Base-by-base conservation (phyloP, 345 rosid genomes). In the Camelina neglecta region DNA sequence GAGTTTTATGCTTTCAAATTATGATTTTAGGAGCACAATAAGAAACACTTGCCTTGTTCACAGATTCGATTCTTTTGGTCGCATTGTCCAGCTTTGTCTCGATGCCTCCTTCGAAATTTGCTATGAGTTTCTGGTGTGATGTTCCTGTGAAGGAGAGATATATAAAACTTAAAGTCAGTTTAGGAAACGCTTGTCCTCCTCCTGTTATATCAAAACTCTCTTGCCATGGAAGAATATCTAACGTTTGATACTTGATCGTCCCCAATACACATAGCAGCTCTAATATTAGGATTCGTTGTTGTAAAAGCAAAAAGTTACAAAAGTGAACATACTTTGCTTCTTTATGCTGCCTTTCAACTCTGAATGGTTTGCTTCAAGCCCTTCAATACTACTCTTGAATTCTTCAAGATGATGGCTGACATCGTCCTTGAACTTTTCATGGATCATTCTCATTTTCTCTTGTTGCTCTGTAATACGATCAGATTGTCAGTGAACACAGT, bases 401-500 rank as follows among this genome's bases (percentile, higher is more conserved):
- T 84, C 85, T 81, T 85, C 85, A 54, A 91, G 87, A 81, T 85
- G 89, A 44, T 76, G 85, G 38, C 81, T 71, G 11, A 88, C 70
- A 60, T 88, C 97, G 60, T 84, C 85, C 85, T 78, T 89, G 75
- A 90, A 88, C 67, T 86, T 89, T 55, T 85, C 87, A 49, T 88
- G 85, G 68, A 93, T 87, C 83, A 75, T 51, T 77, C 81, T 86
- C 72, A 95, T 76, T 70, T 84, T 87, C 73, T 92, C 90, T 79
- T 85, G 84, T 85, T 88, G 89, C 79, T 86, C 97, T 94, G 92
- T 9, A 36, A 66, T n/a, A 69, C 29, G 50, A 45, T 57, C 42
- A 60, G 53, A 80, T 60, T 8, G 58, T 58, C 60, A 66, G 26
- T n/a, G 18, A 47, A 70, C 53, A 45, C n/a, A 71, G 6, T 16